These are phyloP conservation scores for Leishmania tarentolae DNA, from an alignment of 208 protist genomes.

Conservation along the genomic window DNA sequence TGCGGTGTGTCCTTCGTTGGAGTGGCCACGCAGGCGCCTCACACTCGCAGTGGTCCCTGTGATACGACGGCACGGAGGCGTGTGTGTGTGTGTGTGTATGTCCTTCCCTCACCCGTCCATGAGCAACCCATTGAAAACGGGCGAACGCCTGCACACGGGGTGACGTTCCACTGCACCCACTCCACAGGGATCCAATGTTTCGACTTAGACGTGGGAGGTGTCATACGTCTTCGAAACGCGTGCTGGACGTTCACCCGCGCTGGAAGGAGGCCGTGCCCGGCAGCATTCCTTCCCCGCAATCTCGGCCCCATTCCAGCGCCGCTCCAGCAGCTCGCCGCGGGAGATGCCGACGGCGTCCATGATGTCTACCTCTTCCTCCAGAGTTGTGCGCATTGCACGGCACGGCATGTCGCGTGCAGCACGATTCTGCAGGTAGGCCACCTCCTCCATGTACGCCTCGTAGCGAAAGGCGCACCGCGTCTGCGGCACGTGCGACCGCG, in stretches of 20 bases:
- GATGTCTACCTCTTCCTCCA: conserved; percentile 58
- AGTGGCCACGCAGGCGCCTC: too few relatives aligned
- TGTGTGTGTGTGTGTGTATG: too few relatives aligned
- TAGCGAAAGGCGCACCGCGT: conserved; percentile 94
- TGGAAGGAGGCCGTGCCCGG: not conserved
- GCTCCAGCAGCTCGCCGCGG: conserved; percentile 52
- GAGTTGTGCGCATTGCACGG: conserved; percentile 41
- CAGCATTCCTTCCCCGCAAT: conserved; percentile 4
- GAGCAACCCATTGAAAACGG: not conserved
- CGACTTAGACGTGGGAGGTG: conserved; percentile 16
- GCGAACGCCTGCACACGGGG: not conserved
- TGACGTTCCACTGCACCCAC: not conserved
- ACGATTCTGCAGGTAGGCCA: conserved; percentile 61
- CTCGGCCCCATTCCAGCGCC: conserved; percentile 20
- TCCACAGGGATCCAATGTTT: not conserved
- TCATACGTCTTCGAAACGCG: conserved; percentile 8
- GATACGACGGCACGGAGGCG: too few relatives aligned
- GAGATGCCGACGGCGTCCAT: conserved; percentile 55
- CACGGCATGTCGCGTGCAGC: conserved; percentile 46
- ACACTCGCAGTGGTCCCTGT: too few relatives aligned
- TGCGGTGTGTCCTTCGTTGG: too few relatives aligned
- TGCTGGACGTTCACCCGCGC: not conserved
- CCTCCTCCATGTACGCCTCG: conserved; percentile 92
- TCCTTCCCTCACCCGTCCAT: too few relatives aligned
- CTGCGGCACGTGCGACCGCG: conserved; percentile 94